These are phyloP conservation scores for Cryptococcus floricola DNA, from an alignment of 1,284 basidiomycete species.

Conservation along the genomic window DNA sequence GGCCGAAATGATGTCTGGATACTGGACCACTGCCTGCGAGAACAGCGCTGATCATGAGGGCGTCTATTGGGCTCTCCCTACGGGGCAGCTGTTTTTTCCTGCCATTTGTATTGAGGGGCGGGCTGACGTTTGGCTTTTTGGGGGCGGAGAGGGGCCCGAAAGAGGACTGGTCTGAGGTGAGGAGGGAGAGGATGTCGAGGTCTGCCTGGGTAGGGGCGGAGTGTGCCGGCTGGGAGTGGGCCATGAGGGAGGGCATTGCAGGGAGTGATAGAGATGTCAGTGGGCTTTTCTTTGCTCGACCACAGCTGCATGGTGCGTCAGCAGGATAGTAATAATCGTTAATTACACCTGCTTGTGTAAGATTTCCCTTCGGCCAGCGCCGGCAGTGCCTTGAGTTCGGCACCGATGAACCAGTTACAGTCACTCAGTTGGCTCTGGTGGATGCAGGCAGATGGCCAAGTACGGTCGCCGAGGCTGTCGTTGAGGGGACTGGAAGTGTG, in stretches of 20 bases:
- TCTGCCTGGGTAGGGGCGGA: constrained; percentile 29
- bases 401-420: too few relatives aligned
- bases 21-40: constrained; percentile 44
- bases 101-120: neutral
- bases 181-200: constrained; percentile 39
- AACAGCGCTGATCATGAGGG: constrained; percentile 45
- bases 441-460: too few relatives aligned
- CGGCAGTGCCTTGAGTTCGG: neutral
- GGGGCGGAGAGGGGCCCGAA: constrained; percentile 20
- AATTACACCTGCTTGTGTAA: too few relatives aligned
- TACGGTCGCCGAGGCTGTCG: too few relatives aligned
- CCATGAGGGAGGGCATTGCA: neutral
- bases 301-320: neutral
- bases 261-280: neutral
- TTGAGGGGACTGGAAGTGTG: too few relatives aligned
- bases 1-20: constrained; percentile 47
- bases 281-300: neutral
- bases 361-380: neutral
- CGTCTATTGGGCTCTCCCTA: constrained; percentile 35
- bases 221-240: constrained; percentile 6
- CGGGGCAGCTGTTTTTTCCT: constrained; percentile 18
- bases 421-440: too few relatives aligned
- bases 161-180: constrained; percentile 32
- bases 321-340: too few relatives aligned
- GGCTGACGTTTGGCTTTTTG: neutral